These are phyloP conservation scores for Cunninghamia lanceolata DNA, from an alignment of 75 land plant species.

Conservation along the genomic window DNA sequence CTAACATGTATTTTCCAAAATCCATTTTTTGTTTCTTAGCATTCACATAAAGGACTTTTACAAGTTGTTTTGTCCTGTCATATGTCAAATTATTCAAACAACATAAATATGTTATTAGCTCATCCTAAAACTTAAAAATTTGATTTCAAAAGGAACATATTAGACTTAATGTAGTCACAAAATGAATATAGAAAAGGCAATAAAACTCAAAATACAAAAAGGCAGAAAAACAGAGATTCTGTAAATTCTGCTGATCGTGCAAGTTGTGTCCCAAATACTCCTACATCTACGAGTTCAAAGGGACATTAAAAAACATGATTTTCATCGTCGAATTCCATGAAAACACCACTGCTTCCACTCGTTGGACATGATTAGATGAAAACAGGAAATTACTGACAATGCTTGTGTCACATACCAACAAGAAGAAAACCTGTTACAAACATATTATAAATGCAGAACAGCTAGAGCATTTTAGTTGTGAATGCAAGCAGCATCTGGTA, in stretches of 20 bases:
- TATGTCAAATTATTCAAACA: neutral
- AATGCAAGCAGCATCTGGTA: neutral
- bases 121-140: neutral
- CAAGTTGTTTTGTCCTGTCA: neutral
- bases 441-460: neutral
- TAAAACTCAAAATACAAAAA: neutral
- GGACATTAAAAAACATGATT: neutral
- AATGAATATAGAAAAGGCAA: neutral
- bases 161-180: neutral
- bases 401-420: neutral
- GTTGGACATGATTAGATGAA: neutral
- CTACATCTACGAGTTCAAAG: neutral
- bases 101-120: too few species aligned
- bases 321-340: neutral
- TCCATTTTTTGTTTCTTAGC: neutral
- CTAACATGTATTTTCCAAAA: neutral
- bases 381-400: neutral
- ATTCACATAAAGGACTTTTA: neutral
- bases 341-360: neutral
- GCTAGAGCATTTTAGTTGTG: neutral
- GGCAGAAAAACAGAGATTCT: neutral
- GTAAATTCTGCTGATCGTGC: neutral
- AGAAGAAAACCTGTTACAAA: neutral
- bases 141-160: neutral
- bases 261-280: neutral